A percentile compares a stretch with the other conserved stretches of the same genome.
Evolutionary conservation across 2,329 filamentous ascomycete species (phyloP).

Genomic region (Alternaria dauci): DNA sequence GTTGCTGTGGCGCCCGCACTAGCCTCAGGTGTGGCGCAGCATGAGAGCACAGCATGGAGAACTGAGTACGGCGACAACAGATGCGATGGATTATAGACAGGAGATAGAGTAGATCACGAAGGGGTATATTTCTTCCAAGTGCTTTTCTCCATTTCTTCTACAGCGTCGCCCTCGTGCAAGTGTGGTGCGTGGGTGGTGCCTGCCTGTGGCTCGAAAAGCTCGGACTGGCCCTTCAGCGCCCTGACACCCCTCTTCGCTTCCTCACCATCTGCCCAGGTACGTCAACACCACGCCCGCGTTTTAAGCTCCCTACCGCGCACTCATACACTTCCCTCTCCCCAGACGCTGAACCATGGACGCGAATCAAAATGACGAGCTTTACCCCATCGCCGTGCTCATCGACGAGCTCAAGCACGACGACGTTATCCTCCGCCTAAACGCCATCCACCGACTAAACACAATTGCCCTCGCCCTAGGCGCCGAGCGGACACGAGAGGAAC

Average conservation of each 20-base stretch:
- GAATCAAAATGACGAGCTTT: constrained; percentile 96
- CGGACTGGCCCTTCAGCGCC: constrained; percentile 24
- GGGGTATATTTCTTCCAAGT: not conserved
- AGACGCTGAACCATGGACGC: constrained; percentile 74
- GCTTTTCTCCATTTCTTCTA: not conserved
- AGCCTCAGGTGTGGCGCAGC: not conserved
- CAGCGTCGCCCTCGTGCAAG: not conserved
- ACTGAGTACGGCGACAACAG: not conserved
- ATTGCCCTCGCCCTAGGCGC: constrained; percentile 96
- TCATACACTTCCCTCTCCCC: constrained; percentile 38
- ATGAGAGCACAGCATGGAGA: not conserved
- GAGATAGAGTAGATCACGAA: not conserved
- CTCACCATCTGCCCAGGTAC: constrained; percentile 45
- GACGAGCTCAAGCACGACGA: constrained; percentile 99
- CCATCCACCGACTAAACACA: constrained; percentile 96
- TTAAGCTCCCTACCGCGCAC: constrained; percentile 30
- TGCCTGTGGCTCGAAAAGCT: constrained; percentile 21
- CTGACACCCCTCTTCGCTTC: constrained; percentile 37
- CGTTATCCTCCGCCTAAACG: constrained; percentile 96
- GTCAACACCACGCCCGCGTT: constrained; percentile 44
- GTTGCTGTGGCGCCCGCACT: not conserved
- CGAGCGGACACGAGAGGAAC: constrained; percentile 95
- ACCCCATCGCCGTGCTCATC: constrained; percentile 99
- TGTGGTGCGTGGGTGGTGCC: constrained; percentile 7
- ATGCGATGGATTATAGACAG: too few species aligned